These are phyloP conservation scores for Sporothrix curviconia DNA, from an alignment of 2,329 filamentous ascomycete genomes.

Conservation along the genomic window DNA sequence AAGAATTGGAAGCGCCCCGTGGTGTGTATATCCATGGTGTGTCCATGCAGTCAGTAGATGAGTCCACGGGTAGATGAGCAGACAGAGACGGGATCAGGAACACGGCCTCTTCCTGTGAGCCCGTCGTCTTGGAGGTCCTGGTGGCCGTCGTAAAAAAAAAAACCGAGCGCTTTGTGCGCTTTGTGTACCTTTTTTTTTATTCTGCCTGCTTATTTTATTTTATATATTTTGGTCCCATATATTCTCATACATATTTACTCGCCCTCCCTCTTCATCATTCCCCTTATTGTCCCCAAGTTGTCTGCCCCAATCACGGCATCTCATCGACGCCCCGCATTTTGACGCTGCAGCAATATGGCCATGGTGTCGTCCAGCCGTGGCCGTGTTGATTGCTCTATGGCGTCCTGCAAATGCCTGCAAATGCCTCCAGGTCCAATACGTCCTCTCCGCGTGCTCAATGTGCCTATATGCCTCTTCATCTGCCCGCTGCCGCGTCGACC, in stretches of 20 bases:
- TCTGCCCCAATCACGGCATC: constrained; percentile 7
- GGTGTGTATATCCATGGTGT: too few species aligned
- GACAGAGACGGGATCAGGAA: background rate
- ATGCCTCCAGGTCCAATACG: too few species aligned
- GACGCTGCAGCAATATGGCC: background rate
- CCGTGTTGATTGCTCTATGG: background rate
- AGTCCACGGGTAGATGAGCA: background rate
- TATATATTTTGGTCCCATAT: too few species aligned
- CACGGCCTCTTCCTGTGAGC: background rate
- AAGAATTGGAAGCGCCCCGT: background rate
- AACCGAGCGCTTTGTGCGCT: too few species aligned
- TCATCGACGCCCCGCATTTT: constrained; percentile 8
- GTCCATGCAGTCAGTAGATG: too few species aligned
- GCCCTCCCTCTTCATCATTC: background rate
- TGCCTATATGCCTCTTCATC: background rate
- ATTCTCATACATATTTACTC: background rate
- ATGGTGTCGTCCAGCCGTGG: background rate
- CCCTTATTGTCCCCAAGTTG: background rate
- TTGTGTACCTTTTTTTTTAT: too few species aligned
- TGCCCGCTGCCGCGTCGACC: constrained; percentile 14
- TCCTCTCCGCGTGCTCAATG: too few species aligned
- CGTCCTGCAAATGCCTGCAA: too few species aligned
- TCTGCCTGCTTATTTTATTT: too few species aligned
- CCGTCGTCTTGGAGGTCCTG: background rate
- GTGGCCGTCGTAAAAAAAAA: too few species aligned